Conservation (phyloP, 352 stramenopile species). For the Pythium myriotylum region DNA sequence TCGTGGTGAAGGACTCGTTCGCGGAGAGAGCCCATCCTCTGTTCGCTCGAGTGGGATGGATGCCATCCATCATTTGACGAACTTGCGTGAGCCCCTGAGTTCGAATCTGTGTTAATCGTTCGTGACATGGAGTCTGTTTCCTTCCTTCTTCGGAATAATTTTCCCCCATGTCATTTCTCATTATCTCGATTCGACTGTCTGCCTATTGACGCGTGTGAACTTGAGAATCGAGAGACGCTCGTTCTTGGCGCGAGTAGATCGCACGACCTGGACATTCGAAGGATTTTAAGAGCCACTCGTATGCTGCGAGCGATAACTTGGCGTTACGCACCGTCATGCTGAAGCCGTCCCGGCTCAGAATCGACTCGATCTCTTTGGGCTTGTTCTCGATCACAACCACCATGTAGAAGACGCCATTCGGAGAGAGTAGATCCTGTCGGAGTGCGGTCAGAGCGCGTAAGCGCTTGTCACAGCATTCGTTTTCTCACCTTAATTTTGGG, state of each 20-base stretch:
- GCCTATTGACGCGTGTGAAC: slow-evolving; percentile 36
- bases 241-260: slow-evolving; percentile 70
- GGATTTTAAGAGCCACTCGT: background rate
- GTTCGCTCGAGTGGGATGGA: too few species aligned
- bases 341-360: slow-evolving; percentile 70
- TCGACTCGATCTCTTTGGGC: slow-evolving; percentile 90
- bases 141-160: background rate
- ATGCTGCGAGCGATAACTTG: too few species aligned
- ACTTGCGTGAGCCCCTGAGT: background rate
- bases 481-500: slow-evolving; percentile 79
- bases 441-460: too few species aligned
- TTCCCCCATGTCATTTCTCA: background rate
- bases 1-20: background rate
- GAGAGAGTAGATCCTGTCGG: slow-evolving; percentile 72
- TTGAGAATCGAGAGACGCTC: slow-evolving; percentile 80
- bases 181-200: background rate
- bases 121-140: background rate
- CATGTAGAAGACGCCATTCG: slow-evolving; percentile 94
- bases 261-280: slow-evolving; percentile 43
- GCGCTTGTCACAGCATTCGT: background rate
- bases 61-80: background rate
- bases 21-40: background rate
- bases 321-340: slow-evolving; percentile 61
- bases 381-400: slow-evolving; percentile 98
- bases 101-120: slow-evolving; percentile 1